Conservation (phyloP, 169 alveolate species). For the Plasmodium relictum region DNA sequence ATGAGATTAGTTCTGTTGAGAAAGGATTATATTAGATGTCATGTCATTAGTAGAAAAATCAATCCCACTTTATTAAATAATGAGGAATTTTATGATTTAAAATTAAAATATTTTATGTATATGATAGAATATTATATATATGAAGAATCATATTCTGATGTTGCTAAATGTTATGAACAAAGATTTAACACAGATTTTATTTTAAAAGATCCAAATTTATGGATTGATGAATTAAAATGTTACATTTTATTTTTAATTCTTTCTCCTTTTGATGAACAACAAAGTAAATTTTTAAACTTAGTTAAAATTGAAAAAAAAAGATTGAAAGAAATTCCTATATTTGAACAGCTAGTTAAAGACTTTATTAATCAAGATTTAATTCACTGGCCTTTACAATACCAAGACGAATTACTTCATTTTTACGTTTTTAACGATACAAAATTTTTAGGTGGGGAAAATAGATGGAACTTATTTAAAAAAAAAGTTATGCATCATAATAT, state of each 20-base stretch:
- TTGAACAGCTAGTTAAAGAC: conserved; percentile 76
- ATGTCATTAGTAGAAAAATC: conserved; percentile 83
- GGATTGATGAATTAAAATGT: conserved; percentile 73
- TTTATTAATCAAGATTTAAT: conserved; percentile 80
- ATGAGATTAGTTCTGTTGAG: conserved; percentile 83
- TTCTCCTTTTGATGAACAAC: conserved; percentile 73
- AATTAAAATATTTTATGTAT: conserved; percentile 80
- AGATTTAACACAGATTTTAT: conserved; percentile 47
- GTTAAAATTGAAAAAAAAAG: conserved; percentile 69
- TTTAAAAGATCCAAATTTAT: conserved; percentile 27
- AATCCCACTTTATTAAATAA: conserved; percentile 78
- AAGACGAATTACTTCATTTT: conserved; percentile 48
- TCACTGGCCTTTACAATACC: conserved; percentile 77
- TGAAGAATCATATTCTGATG: conserved; percentile 79
- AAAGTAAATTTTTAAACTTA: conserved; percentile 48
- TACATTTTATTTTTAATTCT: conserved; percentile 40
- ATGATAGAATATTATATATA: conserved; percentile 84
- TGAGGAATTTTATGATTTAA: conserved; percentile 74
- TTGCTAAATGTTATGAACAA: conserved; percentile 79
- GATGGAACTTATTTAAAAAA: conserved; percentile 77
- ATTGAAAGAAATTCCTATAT: conserved; percentile 78
- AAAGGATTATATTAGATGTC: conserved; percentile 84
- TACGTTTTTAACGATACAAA: conserved; percentile 48
- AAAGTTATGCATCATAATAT: conserved; percentile 87
- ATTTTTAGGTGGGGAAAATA: conserved; percentile 73